Evolutionary conservation across 106 monocot species (phyloP).

Genomic region (Apostasia shenzhenica): DNA sequence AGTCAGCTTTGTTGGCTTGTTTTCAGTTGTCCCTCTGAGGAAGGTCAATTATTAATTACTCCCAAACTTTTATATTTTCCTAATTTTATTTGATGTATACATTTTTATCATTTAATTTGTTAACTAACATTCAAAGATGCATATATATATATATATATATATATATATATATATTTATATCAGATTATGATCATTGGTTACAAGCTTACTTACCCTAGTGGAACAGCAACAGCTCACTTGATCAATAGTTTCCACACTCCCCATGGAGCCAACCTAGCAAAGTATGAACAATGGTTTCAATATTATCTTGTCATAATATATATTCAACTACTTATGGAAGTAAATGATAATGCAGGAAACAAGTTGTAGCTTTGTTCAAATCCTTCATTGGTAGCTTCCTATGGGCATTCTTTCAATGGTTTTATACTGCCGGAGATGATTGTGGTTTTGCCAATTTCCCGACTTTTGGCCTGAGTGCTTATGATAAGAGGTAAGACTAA

Average conservation of each 20-base stretch:
- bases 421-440: slow-evolving; percentile 7
- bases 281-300: slow-evolving; percentile 2
- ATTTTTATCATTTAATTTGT: too few species aligned
- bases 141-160: too few species aligned
- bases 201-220: slow-evolving; percentile 42
- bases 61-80: not conserved
- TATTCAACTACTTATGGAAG: too few species aligned
- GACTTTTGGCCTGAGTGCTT: slow-evolving; percentile 3
- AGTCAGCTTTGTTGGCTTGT: slow-evolving; percentile 45
- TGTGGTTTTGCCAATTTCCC: slow-evolving; percentile 9
- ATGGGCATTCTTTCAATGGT: slow-evolving; percentile 12
- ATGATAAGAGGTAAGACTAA: not conserved
- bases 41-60: slow-evolving; percentile 15
- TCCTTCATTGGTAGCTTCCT: slow-evolving; percentile 2
- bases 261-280: slow-evolving; percentile 36
- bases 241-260: slow-evolving; percentile 57
- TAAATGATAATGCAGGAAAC: not conserved
- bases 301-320: too few species aligned
- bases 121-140: too few species aligned
- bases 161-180: not conserved
- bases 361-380: slow-evolving; percentile 3
- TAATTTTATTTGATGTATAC: too few species aligned
- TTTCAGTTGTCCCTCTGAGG: slow-evolving; percentile 32
- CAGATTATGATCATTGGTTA: slow-evolving; percentile 40
- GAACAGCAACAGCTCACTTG: slow-evolving; percentile 40